These are phyloP conservation scores for Suillus spraguei DNA, from an alignment of 768 basidiomycete genomes.

Conservation along the genomic window DNA sequence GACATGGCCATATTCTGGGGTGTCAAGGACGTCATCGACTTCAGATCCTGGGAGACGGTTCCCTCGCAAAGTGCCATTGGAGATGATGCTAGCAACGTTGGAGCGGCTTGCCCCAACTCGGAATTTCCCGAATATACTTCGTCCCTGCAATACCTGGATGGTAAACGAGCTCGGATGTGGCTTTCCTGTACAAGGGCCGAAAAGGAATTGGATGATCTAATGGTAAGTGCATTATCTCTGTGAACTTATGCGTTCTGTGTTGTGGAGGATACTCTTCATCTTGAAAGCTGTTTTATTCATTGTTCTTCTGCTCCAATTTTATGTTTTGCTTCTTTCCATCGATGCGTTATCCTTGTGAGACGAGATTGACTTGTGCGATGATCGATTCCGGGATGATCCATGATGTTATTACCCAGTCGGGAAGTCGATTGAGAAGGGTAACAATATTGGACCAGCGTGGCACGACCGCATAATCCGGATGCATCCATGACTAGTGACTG, in stretches of 20 bases:
- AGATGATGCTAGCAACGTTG: conserved; percentile 4
- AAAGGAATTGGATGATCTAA: conserved; percentile 25
- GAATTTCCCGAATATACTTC: conserved; percentile 15
- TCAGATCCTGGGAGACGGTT: conserved; percentile 19
- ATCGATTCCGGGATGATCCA: conserved; percentile 7
- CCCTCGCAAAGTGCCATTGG: conserved; percentile 14
- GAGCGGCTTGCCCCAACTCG: background rate
- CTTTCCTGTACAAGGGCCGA: conserved; percentile 35
- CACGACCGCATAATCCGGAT: background rate
- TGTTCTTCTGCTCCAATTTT: conserved; percentile 5
- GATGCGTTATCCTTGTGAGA: conserved; percentile 1
- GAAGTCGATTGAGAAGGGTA: conserved; percentile 2
- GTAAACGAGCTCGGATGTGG: conserved; percentile 35
- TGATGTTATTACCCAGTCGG: background rate
- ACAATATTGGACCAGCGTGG: background rate
- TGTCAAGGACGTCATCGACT: conserved; percentile 23
- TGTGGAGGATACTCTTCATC: background rate
- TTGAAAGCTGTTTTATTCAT: background rate
- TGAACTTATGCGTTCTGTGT: conserved; percentile 13
- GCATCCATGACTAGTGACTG: conserved; percentile 24
- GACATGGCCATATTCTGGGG: conserved; percentile 69
- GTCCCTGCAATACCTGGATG: conserved; percentile 30
- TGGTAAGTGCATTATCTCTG: conserved; percentile 27
- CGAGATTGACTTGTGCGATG: background rate
- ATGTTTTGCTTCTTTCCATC: conserved; percentile 6